phyloP scores from a whole-genome alignment of 2,329 filamentous ascomycete genomes.

The Stemphylium beticola region DNA sequence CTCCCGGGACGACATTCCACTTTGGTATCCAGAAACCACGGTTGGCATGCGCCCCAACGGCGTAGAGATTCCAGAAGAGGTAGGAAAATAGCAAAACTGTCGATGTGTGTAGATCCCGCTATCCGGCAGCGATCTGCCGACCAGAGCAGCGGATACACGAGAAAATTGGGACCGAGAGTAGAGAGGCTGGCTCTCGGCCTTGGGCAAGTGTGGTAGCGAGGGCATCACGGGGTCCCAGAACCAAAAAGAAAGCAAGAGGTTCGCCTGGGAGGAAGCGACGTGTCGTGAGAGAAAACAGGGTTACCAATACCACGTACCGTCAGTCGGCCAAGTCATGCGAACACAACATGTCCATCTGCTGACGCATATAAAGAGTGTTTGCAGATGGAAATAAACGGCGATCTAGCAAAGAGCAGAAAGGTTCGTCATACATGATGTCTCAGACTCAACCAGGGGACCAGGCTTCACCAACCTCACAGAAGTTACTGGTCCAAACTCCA shows the following conservation, averaged over 20 bases:
- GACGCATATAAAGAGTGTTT: no score
- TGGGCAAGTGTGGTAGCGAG: neutral
- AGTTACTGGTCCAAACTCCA: neutral
- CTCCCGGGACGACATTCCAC: neutral
- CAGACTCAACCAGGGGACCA: neutral
- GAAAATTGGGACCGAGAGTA: neutral
- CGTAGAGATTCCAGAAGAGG: conserved; percentile 7
- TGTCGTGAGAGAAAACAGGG: neutral
- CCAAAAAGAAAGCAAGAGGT: neutral
- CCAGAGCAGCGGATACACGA: neutral
- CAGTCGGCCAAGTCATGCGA: neutral
- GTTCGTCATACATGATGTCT: no score
- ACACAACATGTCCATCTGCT: no score
- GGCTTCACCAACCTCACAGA: neutral
- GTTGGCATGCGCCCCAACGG: neutral
- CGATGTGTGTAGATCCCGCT: conserved; percentile 8
- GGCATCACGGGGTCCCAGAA: neutral
- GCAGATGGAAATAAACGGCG: no score
- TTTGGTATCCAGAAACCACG: neutral
- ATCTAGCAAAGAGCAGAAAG: no score
- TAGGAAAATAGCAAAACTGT: neutral
- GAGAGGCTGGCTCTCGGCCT: neutral
- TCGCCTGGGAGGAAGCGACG: neutral
- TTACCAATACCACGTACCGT: neutral
- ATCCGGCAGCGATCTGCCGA: conserved; percentile 4